Conservation (phyloP, 75 land plant species). For the Picea glauca region DNA sequence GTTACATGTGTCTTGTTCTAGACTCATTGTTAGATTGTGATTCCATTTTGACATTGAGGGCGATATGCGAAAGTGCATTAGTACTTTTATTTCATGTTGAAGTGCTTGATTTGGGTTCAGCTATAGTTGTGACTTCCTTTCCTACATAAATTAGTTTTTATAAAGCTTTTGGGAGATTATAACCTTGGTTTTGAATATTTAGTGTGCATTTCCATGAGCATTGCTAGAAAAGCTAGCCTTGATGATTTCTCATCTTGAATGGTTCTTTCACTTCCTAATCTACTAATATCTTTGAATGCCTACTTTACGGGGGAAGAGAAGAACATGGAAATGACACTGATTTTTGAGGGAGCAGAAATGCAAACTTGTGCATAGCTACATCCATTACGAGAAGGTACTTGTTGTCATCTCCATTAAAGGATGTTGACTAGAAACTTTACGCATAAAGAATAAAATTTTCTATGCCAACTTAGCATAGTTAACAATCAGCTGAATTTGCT, state of each 20-base stretch:
- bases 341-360: background rate
- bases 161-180: too few species aligned
- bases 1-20: too few species aligned
- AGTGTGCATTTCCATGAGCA: background rate
- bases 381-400: background rate
- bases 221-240: background rate
- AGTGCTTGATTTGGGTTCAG: too few species aligned
- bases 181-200: background rate
- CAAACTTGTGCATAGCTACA: background rate
- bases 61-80: too few species aligned
- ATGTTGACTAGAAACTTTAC: background rate
- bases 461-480: background rate
- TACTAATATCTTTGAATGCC: background rate
- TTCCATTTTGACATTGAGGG: too few species aligned
- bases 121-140: too few species aligned
- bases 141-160: too few species aligned
- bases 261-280: background rate
- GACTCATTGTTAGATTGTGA: too few species aligned
- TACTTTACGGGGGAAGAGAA: background rate
- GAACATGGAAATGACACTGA: background rate
- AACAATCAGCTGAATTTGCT: background rate
- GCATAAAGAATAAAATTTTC: background rate
- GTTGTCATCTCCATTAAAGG: background rate
- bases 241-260: background rate
- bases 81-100: too few species aligned